Evolutionary conservation across 495 filamentous ascomycete genomes (phyloP).

Genomic region (Podospora pseudopauciseta): DNA sequence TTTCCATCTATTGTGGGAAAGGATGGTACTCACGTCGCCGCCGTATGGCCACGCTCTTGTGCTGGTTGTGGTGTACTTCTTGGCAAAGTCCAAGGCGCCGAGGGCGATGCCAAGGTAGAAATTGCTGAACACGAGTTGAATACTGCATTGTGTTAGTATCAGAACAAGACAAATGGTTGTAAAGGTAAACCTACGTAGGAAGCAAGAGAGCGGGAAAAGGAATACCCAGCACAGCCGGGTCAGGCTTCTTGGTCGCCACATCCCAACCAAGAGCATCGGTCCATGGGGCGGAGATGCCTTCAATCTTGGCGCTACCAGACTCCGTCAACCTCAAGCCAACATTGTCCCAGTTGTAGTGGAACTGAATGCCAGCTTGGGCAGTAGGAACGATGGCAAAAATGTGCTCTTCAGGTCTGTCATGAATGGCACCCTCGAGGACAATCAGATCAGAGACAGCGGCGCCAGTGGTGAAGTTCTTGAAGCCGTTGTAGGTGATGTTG

Average conservation of each 20-base stretch:
- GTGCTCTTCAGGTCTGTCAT: constrained; percentile 49
- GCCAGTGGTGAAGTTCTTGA: constrained; percentile 61
- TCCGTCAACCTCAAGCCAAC: constrained; percentile 59
- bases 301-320: constrained; percentile 55
- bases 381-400: constrained; percentile 58
- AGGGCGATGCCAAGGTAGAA: constrained; percentile 60
- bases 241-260: constrained; percentile 40
- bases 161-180: neutral
- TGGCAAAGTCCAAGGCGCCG: constrained; percentile 48
- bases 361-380: constrained; percentile 50
- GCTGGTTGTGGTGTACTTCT: constrained; percentile 46
- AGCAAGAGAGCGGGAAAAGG: constrained; percentile 52
- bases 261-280: constrained; percentile 58
- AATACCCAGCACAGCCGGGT: constrained; percentile 43
- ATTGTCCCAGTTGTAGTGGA: constrained; percentile 60
- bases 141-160: constrained; percentile 19
- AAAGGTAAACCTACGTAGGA: constrained; percentile 34
- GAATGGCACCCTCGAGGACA: constrained; percentile 56
- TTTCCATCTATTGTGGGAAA: no score
- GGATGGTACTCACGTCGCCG: constrained; percentile 34
- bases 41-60: constrained; percentile 60
- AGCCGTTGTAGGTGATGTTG: constrained; percentile 53
- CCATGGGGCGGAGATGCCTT: constrained; percentile 54
- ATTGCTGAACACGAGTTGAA: constrained; percentile 60
- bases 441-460: constrained; percentile 60